Evolutionary conservation across 768 basidiomycete genomes (phyloP).

Genomic region (Lactarius evosmus): DNA sequence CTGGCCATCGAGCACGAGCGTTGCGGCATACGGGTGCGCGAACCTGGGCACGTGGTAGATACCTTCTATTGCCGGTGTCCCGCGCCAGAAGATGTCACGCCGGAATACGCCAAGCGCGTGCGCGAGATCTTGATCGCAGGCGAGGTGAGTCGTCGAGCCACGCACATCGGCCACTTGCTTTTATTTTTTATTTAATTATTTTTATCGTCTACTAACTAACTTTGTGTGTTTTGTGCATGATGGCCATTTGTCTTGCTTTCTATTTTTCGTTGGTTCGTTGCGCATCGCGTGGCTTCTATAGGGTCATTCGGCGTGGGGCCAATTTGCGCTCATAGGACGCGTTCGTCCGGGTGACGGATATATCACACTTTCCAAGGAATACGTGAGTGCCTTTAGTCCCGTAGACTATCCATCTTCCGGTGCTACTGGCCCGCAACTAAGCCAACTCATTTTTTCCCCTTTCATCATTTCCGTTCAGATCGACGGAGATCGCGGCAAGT

Average conservation of each 20-base stretch:
- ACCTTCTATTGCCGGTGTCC: constrained; percentile 33
- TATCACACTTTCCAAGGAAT: constrained; percentile 79
- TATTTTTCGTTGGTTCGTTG: background rate
- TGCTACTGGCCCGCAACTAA: background rate
- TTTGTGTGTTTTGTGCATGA: background rate
- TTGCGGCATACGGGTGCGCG: constrained; percentile 47
- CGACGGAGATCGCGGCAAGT: constrained; percentile 72
- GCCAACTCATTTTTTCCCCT: constrained; percentile 27
- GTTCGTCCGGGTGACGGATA: constrained; percentile 81
- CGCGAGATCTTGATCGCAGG: constrained; percentile 69
- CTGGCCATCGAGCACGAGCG: constrained; percentile 48
- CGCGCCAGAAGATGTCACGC: constrained; percentile 13
- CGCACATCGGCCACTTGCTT: background rate
- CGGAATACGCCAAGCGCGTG: constrained; percentile 33
- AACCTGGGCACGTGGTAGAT: constrained; percentile 38
- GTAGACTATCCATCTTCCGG: background rate
- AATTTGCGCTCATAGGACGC: constrained; percentile 75
- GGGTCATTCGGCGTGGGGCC: constrained; percentile 92
- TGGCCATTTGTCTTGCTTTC: background rate
- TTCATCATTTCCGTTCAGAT: constrained; percentile 39
- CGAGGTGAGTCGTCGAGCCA: constrained; percentile 47
- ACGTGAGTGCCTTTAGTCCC: constrained; percentile 44
- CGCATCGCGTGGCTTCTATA: constrained; percentile 31
- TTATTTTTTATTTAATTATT: background rate
- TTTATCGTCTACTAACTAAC: background rate